Conservation (phyloP, 495 filamentous ascomycete species). For the Penicillium ochrochloron region DNA sequence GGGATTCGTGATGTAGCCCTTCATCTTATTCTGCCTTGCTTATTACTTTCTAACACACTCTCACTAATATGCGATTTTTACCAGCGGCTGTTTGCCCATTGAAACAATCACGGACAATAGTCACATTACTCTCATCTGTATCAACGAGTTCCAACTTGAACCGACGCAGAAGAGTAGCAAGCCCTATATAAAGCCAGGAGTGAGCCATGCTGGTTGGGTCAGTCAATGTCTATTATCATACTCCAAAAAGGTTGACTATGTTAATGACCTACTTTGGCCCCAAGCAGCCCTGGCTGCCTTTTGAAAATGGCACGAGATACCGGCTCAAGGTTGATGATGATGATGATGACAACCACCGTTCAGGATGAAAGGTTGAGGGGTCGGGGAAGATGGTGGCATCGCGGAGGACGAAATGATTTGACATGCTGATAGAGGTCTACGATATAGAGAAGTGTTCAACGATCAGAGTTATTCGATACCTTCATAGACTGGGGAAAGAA, state of each 20-base stretch:
- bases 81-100: constrained; percentile 3
- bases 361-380: not conserved
- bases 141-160: not conserved
- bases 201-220: not conserved
- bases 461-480: not conserved
- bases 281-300: constrained; percentile 7
- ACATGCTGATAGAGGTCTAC: constrained; percentile 4
- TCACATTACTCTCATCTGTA: not conserved
- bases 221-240: not conserved
- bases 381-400: not conserved
- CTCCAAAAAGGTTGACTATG: not conserved
- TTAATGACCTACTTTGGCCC: not conserved
- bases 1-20: too few relatives aligned
- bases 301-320: constrained; percentile 5
- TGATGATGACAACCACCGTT: not conserved
- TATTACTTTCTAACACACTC: not conserved
- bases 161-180: constrained; percentile 1
- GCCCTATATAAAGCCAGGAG: not conserved
- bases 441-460: not conserved
- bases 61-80: not conserved
- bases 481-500: not conserved
- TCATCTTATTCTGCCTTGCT: too few relatives aligned
- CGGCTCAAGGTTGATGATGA: not conserved
- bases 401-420: not conserved
- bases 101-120: constrained; percentile 1